Base-by-base conservation (phyloP, 768 basidiomycete species). In the Floccularia luteovirens region DNA sequence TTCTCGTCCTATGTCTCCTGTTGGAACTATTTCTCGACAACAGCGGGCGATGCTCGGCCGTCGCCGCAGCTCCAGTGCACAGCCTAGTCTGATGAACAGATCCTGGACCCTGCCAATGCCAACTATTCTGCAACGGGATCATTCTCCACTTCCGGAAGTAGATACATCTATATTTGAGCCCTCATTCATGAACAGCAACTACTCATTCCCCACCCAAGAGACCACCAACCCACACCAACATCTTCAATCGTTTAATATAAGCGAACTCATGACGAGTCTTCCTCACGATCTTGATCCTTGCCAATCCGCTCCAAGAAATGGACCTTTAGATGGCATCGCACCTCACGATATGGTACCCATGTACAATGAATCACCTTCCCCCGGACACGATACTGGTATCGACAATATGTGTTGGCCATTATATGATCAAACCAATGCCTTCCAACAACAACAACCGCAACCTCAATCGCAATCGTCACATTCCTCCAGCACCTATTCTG, bases 21-120 rank as follows among this genome's bases (percentile, higher is more conserved):
- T 70, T 41, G 10, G 27, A 28, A 8, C 27, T 8, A 28, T 28
- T 17, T 66, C 73, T 1, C 68, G 66, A 2, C 61, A 54, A 4
- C 62, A 63, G 14, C 63, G 72, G 6, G 51, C 57, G 43, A 44
- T 63, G 43, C 53, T 71, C 13, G 70, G 70, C 2, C 63, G 67
- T 27, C 67, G 75, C 17, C 67, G 75, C 3, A 64, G 74, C 0
- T 77, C 74, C 0, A 73, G 71, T 37, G 71, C 66, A 2, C 59
- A 63, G 32, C 72, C 72, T 3, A 48, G 59, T 11, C 48, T 54
- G 49, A 51, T 56, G 35, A 52, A 56, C 44, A 57, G 62, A 17
- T 58, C 61, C 17, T 66, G 66, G 62, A 61, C 63, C 0, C 46
- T 60, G 32, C 50, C 57, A 5, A 7, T 42, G 37, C 48, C 49